phyloP scores from a whole-genome alignment of 345 rosid genomes.

The Acer negundo region DNA sequence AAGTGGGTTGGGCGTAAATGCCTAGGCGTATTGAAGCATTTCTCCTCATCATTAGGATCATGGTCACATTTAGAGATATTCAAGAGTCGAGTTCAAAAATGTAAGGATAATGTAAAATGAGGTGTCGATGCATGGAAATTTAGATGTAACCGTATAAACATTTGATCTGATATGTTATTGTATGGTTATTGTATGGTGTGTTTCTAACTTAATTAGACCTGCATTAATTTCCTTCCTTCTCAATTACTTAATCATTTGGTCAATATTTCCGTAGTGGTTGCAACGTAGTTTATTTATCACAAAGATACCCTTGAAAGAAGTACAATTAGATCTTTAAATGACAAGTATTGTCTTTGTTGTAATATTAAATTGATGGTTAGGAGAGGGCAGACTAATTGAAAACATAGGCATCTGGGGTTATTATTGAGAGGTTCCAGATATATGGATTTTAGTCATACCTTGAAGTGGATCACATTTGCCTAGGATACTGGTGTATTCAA shows the following conservation, averaged over 20 bases:
- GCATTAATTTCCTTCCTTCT: background rate
- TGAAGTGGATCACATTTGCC: slow-evolving; percentile 4
- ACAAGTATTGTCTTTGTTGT: background rate
- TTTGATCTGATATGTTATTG: background rate
- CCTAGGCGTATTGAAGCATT: no score
- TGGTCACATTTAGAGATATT: background rate
- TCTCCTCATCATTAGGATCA: background rate
- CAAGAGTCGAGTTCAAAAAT: background rate
- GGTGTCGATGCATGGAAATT: background rate
- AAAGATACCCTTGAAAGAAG: background rate
- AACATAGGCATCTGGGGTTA: background rate
- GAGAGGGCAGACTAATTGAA: background rate
- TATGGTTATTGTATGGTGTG: background rate
- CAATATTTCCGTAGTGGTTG: background rate
- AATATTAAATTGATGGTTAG: background rate
- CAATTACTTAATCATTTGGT: background rate
- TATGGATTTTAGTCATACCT: background rate
- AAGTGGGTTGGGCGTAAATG: no score
- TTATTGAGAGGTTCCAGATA: background rate
- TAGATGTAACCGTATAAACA: background rate
- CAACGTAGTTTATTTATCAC: background rate
- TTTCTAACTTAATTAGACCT: background rate
- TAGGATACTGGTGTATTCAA: background rate
- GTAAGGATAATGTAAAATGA: background rate
- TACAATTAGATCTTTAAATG: background rate